Percentiles rank a stretch among this genome's conserved stretches.
These are phyloP conservation scores for Fusarium algeriense DNA, from an alignment of 2,329 filamentous ascomycete species.

Conservation along the genomic window DNA sequence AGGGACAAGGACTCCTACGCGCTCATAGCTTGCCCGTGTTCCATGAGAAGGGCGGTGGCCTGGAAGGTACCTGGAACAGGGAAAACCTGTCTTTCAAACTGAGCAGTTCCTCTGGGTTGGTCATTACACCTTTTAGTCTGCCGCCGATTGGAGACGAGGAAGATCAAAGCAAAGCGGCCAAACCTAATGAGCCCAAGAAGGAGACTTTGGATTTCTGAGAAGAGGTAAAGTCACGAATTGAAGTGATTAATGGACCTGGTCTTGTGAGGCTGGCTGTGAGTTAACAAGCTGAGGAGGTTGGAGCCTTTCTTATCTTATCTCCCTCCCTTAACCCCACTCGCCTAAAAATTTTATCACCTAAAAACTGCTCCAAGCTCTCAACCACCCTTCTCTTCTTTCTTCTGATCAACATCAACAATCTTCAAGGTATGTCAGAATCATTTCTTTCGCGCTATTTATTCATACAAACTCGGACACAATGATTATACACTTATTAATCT, in stretches of 20 bases:
- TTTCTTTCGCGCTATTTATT: conserved; percentile 2
- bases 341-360: conserved; percentile 42
- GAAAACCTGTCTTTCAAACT: conserved; percentile 93
- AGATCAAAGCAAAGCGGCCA: conserved; percentile 51
- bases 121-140: conserved; percentile 89
- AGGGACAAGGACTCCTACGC: conserved; percentile 86
- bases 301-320: conserved; percentile 30
- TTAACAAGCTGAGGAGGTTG: neutral
- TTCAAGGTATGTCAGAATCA: conserved; percentile 36
- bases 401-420: conserved; percentile 36
- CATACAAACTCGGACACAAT: conserved; percentile 49
- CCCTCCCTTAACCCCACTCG: conserved; percentile 26
- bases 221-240: neutral
- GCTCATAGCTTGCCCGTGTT: conserved; percentile 86
- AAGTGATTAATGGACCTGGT: neutral
- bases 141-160: conserved; percentile 85
- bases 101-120: conserved; percentile 81
- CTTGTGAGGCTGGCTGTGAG: neutral
- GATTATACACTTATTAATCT: conserved; percentile 68
- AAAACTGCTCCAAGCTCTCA: conserved; percentile 34
- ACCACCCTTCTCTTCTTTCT: conserved; percentile 29
- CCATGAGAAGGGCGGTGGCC: conserved; percentile 88
- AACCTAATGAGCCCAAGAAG: conserved; percentile 69
- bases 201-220: conserved; percentile 78
- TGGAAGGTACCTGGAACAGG: conserved; percentile 74